Evolutionary conservation across 2,329 filamentous ascomycete species (phyloP).

Genomic region (Leptodontidium sp.): DNA sequence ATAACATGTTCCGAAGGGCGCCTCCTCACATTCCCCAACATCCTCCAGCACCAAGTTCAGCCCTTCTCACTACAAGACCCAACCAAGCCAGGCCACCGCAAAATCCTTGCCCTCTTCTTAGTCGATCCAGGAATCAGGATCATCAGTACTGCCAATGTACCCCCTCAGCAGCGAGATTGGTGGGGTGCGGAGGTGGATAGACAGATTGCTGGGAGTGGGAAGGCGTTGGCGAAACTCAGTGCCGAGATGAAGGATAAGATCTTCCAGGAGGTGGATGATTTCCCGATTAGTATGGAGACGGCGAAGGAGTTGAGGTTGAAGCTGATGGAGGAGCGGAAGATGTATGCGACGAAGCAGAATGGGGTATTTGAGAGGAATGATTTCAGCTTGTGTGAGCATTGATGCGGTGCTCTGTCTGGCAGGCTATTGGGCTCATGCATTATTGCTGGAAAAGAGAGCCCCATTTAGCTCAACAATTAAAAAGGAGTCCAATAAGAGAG

Average conservation of each 20-base stretch:
- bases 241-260: slow-evolving; percentile 34
- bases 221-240: slow-evolving; percentile 36
- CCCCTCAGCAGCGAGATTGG: slow-evolving; percentile 59
- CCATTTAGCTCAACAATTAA: too few species aligned
- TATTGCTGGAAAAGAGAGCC: too few species aligned
- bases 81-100: slow-evolving; percentile 61
- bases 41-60: slow-evolving; percentile 57
- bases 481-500: too few species aligned
- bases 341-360: slow-evolving; percentile 22
- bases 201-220: slow-evolving; percentile 26
- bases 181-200: slow-evolving; percentile 44
- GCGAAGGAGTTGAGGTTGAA: slow-evolving; percentile 49
- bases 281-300: slow-evolving; percentile 48
- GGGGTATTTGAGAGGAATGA: slow-evolving; percentile 8
- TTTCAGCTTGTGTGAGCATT: slow-evolving; percentile 28
- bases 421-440: background rate
- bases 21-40: slow-evolving; percentile 55
- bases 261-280: slow-evolving; percentile 29
- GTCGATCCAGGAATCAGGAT: slow-evolving; percentile 63
- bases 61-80: slow-evolving; percentile 60
- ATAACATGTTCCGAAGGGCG: slow-evolving; percentile 50
- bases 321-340: slow-evolving; percentile 52
- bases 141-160: slow-evolving; percentile 59
- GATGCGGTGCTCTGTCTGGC: background rate
- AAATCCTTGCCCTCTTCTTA: slow-evolving; percentile 65